phyloP scores from a whole-genome alignment of 306 rosid genomes.

The Urtica urens region DNA sequence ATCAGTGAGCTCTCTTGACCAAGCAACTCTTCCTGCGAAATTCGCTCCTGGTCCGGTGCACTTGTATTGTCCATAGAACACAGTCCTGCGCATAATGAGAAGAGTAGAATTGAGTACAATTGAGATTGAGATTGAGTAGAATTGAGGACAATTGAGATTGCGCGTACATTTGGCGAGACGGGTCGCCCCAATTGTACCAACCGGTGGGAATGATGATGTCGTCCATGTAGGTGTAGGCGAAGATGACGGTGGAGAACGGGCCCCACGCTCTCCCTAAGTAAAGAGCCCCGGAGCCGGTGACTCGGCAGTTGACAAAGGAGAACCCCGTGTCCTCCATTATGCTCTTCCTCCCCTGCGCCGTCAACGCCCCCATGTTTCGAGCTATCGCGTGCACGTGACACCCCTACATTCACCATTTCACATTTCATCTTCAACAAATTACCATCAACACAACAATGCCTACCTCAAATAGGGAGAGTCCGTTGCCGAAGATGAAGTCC shows the following conservation, averaged over 20 bases:
- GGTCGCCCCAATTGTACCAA: conserved; percentile 99
- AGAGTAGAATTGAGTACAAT: not conserved
- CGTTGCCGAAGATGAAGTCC: conserved; percentile 96
- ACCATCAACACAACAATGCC: not conserved
- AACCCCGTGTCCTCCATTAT: conserved; percentile 83
- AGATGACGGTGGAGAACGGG: conserved; percentile 85
- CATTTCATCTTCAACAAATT: not conserved
- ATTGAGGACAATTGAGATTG: not conserved
- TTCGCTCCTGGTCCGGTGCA: conserved; percentile 81
- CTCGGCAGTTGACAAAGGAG: conserved; percentile 89
- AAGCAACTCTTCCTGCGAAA: conserved; percentile 86
- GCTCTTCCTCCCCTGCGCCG: conserved; percentile 87
- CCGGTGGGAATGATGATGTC: conserved; percentile 92
- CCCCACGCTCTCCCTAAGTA: conserved; percentile 99
- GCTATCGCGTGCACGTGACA: conserved; percentile 98
- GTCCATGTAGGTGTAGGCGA: conserved; percentile 89
- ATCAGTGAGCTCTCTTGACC: conserved; percentile 89
- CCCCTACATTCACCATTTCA: conserved; percentile 30
- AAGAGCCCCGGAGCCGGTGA: conserved; percentile 94
- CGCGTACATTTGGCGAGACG: conserved; percentile 69
- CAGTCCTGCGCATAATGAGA: conserved; percentile 62
- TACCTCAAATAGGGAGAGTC: conserved; percentile 76
- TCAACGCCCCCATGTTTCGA: conserved; percentile 53
- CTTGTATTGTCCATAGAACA: conserved; percentile 89
- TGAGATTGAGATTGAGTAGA: not conserved